Base-by-base conservation (phyloP, 2,329 filamentous ascomycete genomes). In the Trichoderma polysporum region DNA sequence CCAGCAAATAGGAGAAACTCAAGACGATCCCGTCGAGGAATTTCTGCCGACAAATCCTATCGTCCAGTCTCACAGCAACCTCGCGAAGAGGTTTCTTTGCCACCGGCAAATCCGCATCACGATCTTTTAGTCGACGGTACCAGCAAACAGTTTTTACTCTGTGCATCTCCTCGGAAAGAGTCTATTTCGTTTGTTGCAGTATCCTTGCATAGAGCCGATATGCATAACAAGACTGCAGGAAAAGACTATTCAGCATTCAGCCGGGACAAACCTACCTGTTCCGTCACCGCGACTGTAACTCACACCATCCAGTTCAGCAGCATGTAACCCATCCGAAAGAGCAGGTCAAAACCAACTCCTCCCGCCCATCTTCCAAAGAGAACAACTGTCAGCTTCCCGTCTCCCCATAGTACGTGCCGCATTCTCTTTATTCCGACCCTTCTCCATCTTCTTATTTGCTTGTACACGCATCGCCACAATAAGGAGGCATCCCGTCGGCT, bases 371-470 rank as follows among this genome's bases (percentile, higher is more conserved):
- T 49, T 47, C 4, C 35, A 33, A 15, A 29, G 1, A 60, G 17
- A 49, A 17, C 29, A 45, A 22, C 41, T 19, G 49, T 39, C 45
- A 33, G 39, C 31, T 13, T 62, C 47, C 29, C n/a, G 17, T 53
- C 35, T 41, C 27, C 35, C 59, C 27, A 63, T 54, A 63, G 49
- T 63, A 39, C 15, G 50, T 56, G 37, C 37, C 49, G 56, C 60
- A 64, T 64, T 15, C 6, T 35, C 7, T 27, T 25, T 15, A 6
- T 25, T 22, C 29, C 25, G 19, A 13, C 37, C 17, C 13, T 10
- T 57, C 37, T 58, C 27, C 56, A 37, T 59, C n/a, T 45, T 45
- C 41, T 45, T 4, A 19, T 33, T 39, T 61, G 27, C 8, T 22
- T 60, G 57, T 17, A 33, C 17, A 19, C n/a, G n/a, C 25, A 8